phyloP scores from a whole-genome alignment of 805 yeast species.

The Wickerhamomyces queroliae region DNA sequence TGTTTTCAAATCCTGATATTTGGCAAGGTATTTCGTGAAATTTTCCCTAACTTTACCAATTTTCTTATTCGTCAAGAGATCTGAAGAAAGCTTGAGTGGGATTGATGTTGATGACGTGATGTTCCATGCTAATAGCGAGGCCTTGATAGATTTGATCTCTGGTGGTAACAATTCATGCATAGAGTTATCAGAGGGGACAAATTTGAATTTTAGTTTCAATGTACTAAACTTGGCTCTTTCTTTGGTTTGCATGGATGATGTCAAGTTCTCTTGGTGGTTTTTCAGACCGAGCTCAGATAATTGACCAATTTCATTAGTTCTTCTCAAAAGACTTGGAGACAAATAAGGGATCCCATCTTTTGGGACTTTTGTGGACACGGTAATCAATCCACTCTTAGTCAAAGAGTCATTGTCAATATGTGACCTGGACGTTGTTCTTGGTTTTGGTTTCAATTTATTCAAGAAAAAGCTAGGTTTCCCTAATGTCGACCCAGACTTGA shows the following conservation, averaged over 20 bases:
- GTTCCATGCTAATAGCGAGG: slow-evolving; percentile 29
- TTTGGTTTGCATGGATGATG: slow-evolving; percentile 21
- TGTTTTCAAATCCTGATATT: slow-evolving; percentile 13
- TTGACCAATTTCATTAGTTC: slow-evolving; percentile 28
- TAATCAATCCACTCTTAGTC: slow-evolving; percentile 24
- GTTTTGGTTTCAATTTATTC: not conserved
- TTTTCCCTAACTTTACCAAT: slow-evolving; percentile 18
- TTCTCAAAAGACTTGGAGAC: slow-evolving; percentile 31
- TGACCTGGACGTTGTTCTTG: too few relatives aligned
- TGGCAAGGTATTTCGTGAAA: slow-evolving; percentile 13
- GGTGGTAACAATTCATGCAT: slow-evolving; percentile 23
- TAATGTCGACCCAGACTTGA: not conserved
- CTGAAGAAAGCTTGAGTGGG: slow-evolving; percentile 35
- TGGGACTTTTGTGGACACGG: slow-evolving; percentile 25
- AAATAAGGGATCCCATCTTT: slow-evolving; percentile 30
- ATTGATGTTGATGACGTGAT: slow-evolving; percentile 29
- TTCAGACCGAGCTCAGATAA: slow-evolving; percentile 28
- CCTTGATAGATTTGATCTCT: slow-evolving; percentile 21
- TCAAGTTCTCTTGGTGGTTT: slow-evolving; percentile 26
- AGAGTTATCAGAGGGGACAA: slow-evolving; percentile 26
- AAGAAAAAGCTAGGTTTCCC: not conserved
- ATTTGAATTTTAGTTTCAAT: slow-evolving; percentile 22
- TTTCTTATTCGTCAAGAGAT: slow-evolving; percentile 20
- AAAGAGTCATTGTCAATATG: not conserved
- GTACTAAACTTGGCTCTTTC: slow-evolving; percentile 22